Evolutionary conservation across 768 basidiomycete genomes (phyloP).

Genomic region (Artomyces pyxidatus): DNA sequence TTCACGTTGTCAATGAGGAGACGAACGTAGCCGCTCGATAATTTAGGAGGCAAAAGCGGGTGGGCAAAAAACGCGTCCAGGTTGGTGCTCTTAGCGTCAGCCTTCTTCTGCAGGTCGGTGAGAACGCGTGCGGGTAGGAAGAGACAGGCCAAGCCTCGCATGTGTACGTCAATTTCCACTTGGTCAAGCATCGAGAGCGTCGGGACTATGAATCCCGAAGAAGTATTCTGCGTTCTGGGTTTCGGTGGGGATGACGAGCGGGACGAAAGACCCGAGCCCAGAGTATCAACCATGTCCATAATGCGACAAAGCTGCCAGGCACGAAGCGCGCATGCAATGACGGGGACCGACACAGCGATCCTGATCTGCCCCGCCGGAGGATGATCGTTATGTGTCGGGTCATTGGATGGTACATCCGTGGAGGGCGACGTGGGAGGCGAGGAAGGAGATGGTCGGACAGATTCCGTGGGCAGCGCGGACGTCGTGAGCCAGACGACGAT

Average conservation of each 20-base stretch:
- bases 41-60: constrained; percentile 50
- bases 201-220: no score
- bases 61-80: constrained; percentile 41
- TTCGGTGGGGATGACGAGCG: no score
- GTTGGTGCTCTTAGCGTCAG: neutral
- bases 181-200: constrained; percentile 21
- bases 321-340: constrained; percentile 15
- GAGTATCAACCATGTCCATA: constrained; percentile 24
- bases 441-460: neutral
- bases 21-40: constrained; percentile 46
- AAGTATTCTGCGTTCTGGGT: no score
- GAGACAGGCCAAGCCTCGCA: constrained; percentile 42
- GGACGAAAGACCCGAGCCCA: no score
- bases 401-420: no score
- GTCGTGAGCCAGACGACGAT: constrained; percentile 12
- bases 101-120: no score
- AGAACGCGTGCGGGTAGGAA: constrained; percentile 29
- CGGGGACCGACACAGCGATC: constrained; percentile 7
- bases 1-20: constrained; percentile 21
- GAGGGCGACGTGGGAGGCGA: neutral
- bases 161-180: constrained; percentile 25
- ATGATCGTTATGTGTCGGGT: no score
- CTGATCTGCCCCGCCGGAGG: neutral
- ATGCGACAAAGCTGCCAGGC: constrained; percentile 8
- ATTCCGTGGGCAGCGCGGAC: neutral